Percentiles rank a stretch among this genome's conserved stretches.
These are phyloP conservation scores for Hypomontagnella monticulosa DNA, from an alignment of 495 filamentous ascomycete genomes.

Conservation along the genomic window DNA sequence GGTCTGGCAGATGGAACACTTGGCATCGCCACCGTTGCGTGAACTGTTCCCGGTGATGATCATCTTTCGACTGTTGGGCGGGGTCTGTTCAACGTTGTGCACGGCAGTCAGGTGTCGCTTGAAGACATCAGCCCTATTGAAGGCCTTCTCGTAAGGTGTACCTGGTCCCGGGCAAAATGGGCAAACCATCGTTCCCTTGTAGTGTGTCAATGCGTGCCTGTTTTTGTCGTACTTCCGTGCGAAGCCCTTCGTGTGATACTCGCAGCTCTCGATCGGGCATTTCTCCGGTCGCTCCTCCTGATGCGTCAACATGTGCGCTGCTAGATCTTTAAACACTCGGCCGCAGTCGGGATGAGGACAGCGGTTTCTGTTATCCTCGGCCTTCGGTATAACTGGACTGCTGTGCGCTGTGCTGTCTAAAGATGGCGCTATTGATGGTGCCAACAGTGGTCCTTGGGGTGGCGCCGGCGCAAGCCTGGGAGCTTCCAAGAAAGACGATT, in stretches of 20 bases:
- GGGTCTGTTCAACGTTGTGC: conserved; percentile 94
- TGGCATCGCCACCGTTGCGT: conserved; percentile 75
- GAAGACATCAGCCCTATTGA: conserved; percentile 98
- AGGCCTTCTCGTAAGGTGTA: conserved; percentile 94
- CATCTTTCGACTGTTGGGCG: conserved; percentile 95
- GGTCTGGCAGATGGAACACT: conserved; percentile 92
- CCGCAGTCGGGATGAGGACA: conserved; percentile 90
- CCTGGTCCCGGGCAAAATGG: conserved; percentile 96
- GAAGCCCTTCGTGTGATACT: conserved; percentile 96
- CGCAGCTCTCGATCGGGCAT: conserved; percentile 93
- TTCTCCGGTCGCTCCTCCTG: conserved; percentile 95
- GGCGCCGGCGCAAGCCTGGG: conserved; percentile 57
- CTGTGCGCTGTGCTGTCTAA: conserved; percentile 45
- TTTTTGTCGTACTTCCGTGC: conserved; percentile 99
- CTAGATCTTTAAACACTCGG: conserved; percentile 88
- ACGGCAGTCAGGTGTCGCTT: conserved; percentile 96
- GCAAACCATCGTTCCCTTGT: conserved; percentile 99
- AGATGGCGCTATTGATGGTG: conserved; percentile 44
- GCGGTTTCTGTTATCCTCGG: conserved; percentile 49
- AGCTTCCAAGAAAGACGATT: conserved; percentile 52
- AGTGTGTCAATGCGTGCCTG: conserved; percentile 95
- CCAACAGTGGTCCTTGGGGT: conserved; percentile 43
- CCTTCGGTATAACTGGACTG: conserved; percentile 44
- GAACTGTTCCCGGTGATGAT: conserved; percentile 66
- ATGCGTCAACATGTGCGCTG: conserved; percentile 97